A percentile compares a stretch with the other conserved stretches of the same genome.
phyloP scores from a whole-genome alignment of 805 yeast genomes.

The Yarrowia porcina region DNA sequence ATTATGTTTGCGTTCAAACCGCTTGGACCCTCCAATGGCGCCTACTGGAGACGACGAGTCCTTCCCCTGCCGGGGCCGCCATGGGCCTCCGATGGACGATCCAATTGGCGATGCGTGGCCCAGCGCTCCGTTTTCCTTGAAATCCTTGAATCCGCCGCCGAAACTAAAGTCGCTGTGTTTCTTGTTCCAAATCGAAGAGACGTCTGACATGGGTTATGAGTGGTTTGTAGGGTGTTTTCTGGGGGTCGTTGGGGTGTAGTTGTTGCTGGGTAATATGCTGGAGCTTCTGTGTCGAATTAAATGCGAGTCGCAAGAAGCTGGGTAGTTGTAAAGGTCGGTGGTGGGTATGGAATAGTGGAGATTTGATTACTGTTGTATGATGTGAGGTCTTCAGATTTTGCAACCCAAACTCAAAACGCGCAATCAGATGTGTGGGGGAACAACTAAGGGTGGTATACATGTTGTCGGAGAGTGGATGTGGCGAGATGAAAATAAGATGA shows the following conservation, averaged over 20 bases:
- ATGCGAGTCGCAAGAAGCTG: neutral
- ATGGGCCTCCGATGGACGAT: constrained; percentile 14
- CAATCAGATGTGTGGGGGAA: constrained; percentile 23
- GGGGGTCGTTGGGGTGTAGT: neutral
- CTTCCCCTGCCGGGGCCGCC: neutral
- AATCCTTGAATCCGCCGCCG: constrained; percentile 53
- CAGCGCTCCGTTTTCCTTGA: constrained; percentile 94
- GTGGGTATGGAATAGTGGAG: neutral
- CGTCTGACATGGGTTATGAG: constrained; percentile 12
- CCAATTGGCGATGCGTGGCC: constrained; percentile 74
- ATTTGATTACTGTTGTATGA: constrained; percentile 11
- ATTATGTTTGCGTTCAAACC: constrained; percentile 12
- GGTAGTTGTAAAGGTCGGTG: neutral
- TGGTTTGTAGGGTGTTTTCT: neutral
- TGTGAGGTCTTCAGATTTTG: constrained; percentile 23
- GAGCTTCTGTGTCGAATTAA: neutral
- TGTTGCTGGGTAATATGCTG: neutral
- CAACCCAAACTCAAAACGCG: constrained; percentile 21
- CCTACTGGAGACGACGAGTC: neutral
- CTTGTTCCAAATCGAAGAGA: constrained; percentile 25
- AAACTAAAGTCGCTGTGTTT: constrained; percentile 20
- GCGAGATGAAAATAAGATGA: neutral
- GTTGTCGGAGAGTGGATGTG: no score
- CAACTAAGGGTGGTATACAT: neutral
- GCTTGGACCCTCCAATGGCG: constrained; percentile 15